A percentile compares a stretch with the other conserved stretches of the same genome.
Conservation (phyloP, 73 alveolate genomes). For the Halteria grandinella region DNA sequence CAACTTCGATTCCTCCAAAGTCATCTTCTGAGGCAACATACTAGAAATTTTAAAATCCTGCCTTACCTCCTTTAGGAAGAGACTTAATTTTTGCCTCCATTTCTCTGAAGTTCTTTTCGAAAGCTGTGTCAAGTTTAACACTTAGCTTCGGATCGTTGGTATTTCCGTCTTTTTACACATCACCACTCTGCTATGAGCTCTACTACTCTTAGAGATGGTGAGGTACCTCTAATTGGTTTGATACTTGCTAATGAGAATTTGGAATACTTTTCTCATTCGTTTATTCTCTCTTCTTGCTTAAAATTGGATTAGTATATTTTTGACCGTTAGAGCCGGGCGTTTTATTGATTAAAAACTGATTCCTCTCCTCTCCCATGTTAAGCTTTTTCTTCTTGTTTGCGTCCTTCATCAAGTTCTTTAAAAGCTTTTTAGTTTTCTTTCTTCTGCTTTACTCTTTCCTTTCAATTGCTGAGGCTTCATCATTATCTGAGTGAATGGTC, state of each 20-base stretch:
- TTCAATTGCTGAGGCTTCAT: too few relatives aligned
- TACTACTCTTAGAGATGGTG: conserved; percentile 25
- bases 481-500: conserved; percentile 23
- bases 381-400: too few relatives aligned
- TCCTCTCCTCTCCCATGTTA: too few relatives aligned
- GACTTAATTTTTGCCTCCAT: conserved; percentile 4
- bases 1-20: too few relatives aligned
- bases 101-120: conserved; percentile 22
- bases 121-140: conserved; percentile 35
- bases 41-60: conserved; percentile 16
- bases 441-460: background rate
- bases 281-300: too few relatives aligned
- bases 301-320: too few relatives aligned
- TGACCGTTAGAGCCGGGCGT: too few relatives aligned
- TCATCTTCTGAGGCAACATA: conserved; percentile 43
- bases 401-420: too few relatives aligned
- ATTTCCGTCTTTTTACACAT: background rate
- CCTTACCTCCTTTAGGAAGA: background rate
- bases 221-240: conserved; percentile 11
- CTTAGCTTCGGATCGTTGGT: background rate
- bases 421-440: background rate
- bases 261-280: too few relatives aligned
- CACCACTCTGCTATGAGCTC: background rate
- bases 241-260: too few relatives aligned
- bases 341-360: too few relatives aligned